Conservation (phyloP, 1,284 basidiomycete species). For the Trichosporon asahii region DNA sequence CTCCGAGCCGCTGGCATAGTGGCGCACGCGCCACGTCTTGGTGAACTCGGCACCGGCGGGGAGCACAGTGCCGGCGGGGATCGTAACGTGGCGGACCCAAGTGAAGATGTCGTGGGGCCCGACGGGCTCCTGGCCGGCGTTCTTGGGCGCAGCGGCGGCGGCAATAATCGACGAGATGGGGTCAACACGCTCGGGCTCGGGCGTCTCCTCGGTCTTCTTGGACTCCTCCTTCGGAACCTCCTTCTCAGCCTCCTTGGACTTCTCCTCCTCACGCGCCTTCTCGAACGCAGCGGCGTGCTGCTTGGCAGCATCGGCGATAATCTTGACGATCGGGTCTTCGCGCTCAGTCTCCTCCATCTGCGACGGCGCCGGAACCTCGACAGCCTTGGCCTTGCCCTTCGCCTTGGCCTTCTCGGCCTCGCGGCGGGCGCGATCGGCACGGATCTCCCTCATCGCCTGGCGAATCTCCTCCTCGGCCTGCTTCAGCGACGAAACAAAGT, state of each 20-base stretch:
- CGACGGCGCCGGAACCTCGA: not conserved
- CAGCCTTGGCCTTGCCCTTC: conserved; percentile 8
- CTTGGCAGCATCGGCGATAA: conserved; percentile 14
- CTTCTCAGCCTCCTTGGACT: not conserved
- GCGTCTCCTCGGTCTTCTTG: not conserved
- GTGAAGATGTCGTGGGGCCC: conserved; percentile 43
- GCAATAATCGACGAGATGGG: conserved; percentile 16
- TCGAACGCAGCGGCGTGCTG: not conserved
- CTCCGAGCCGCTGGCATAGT: conserved; percentile 43
- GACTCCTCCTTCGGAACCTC: not conserved
- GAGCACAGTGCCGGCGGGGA: conserved; percentile 36
- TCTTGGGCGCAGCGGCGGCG: not conserved
- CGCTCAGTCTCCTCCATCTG: not conserved
- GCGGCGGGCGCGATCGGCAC: not conserved
- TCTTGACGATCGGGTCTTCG: conserved; percentile 15
- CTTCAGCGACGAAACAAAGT: not conserved
- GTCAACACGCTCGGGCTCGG: conserved; percentile 1
- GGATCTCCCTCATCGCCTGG: not conserved
- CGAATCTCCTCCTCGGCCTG: not conserved
- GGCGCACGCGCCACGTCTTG: conserved; percentile 46
- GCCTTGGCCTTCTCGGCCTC: conserved; percentile 3
- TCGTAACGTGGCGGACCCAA: conserved; percentile 45
- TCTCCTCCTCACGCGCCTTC: not conserved
- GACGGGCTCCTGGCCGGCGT: conserved; percentile 25
- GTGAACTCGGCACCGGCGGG: conserved; percentile 47